Evolutionary conservation across 257 asterid genomes (phyloP).

Genomic region (Nicotiana benthamiana): DNA sequence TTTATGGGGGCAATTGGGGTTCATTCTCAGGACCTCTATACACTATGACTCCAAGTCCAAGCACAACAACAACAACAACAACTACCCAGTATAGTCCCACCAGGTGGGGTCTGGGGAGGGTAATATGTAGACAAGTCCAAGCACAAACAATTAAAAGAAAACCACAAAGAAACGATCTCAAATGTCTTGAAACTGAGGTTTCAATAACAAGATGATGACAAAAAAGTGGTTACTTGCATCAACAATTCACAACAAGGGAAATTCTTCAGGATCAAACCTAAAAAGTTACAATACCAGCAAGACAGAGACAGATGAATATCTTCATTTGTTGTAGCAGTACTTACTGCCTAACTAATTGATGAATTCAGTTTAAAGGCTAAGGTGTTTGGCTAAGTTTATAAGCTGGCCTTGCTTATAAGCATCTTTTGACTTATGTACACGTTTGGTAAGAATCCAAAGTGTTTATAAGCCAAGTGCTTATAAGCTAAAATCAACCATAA

Average conservation of each 20-base stretch:
- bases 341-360: not conserved
- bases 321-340: not conserved
- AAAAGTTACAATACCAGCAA: not conserved
- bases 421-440: no score
- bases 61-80: no score
- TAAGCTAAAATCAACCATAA: no score
- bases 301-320: not conserved
- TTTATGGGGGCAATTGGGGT: not conserved
- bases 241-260: not conserved
- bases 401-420: no score
- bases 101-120: no score
- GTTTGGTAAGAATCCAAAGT: no score
- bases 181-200: not conserved
- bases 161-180: not conserved
- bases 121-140: no score
- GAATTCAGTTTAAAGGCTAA: not conserved
- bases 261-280: not conserved
- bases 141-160: not conserved
- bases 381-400: no score
- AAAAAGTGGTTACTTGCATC: not conserved
- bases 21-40: not conserved
- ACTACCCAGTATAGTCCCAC: no score
- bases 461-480: no score
- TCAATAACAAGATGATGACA: not conserved
- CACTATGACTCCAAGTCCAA: not conserved